Base-by-base conservation (phyloP, 495 filamentous ascomycete genomes). In the Penicillium angulare region DNA sequence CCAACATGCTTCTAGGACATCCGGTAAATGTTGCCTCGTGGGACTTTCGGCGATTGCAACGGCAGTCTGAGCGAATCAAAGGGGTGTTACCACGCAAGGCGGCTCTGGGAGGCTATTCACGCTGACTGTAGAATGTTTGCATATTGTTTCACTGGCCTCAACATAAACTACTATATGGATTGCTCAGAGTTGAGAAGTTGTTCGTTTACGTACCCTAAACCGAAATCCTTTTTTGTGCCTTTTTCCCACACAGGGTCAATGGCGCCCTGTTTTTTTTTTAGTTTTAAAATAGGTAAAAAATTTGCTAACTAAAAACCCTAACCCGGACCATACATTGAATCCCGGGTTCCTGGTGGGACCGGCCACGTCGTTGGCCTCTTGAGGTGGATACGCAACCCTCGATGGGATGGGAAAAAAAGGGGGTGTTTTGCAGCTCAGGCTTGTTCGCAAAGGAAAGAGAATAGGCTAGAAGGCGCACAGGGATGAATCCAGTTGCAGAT, bases 331-430 rank as follows among this genome's bases (percentile, higher is more conserved):
- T 48, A 29, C 45, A 41, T 41, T 23, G 38, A 41, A 24, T 41
- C 38, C 38, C 38, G 38, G 38, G 38, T 41, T 56, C 42, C 27
- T 53, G 35, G 56, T 59, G 56, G 56, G 47, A 43, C 52, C 38
- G n/a, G 51, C 49, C 56, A 47, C 40, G 48, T 59, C 52, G 48
- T 48, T 40, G 43, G 48, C 49, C 51, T 39, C 15, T 16, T 26
- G 54, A n/a, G n/a, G n/a, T 57, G 54, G 54, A 49, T 42, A 57
- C 44, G 38, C 23, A 17, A 46, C 34, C 32, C 31, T 41, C 32
- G 41, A 44, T 40, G 10, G 27, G 21, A 33, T 42, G 18, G 47
- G 5, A 21, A 20, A 23, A 44, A 32, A 29, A 44, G 24, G 38
- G 38, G 34, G 32, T 21, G 42, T 26, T 45, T 45, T 20, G 26